Evolutionary conservation across 495 filamentous ascomycete species (phyloP), one percentile per base, ranked within the genome.

Genomic region (Lophium mytilinum): DNA sequence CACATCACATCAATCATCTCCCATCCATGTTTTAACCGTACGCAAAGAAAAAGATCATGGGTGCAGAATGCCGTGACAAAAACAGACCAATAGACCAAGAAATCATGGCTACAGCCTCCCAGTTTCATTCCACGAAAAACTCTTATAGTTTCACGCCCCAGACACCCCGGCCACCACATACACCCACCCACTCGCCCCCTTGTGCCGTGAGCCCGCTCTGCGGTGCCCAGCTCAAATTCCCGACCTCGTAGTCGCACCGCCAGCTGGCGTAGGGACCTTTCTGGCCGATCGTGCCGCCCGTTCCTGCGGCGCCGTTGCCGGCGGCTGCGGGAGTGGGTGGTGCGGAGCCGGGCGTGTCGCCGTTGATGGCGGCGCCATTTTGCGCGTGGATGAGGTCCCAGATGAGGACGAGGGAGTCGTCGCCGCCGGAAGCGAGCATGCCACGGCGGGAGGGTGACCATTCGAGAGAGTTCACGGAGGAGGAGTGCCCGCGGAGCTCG

Each of bases 171-270:
- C 93, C 93, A 35, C 89, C 94, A 66, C 86, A 87, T 5, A 98
- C 89, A 19, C 93, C 94, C 15, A 98, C 73, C 93, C 93, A 98
- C 57, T 98, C 93, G 12, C 88, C 86, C 4, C 83, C 83, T 49
- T 89, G 86, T n/a, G 79, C 76, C 46, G 79, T 86, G 62, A 84
- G 72, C 12, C 75, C 78, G 57, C 88, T 84, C 50, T 86, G 87
- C 35, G 93, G 92, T 14, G 88, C 88, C 93, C 93, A 99, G 65
- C 87, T 91, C 35, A 97, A 79, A 70, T 96, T 97, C 9, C 85
- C 87, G 21, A 99, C 87, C 73, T 99, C 93, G 62, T 95, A 95
- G 56, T 97, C 93, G 65, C 93, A 96, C 65, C 87, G 82, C 94
- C 94, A 99, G 55, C 80, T 84, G 5, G 88, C 88, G 4, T 88